A percentile compares a stretch with the other conserved stretches of the same genome.
phyloP scores from a whole-genome alignment of 768 basidiomycete species.

The Collybia sordida region DNA sequence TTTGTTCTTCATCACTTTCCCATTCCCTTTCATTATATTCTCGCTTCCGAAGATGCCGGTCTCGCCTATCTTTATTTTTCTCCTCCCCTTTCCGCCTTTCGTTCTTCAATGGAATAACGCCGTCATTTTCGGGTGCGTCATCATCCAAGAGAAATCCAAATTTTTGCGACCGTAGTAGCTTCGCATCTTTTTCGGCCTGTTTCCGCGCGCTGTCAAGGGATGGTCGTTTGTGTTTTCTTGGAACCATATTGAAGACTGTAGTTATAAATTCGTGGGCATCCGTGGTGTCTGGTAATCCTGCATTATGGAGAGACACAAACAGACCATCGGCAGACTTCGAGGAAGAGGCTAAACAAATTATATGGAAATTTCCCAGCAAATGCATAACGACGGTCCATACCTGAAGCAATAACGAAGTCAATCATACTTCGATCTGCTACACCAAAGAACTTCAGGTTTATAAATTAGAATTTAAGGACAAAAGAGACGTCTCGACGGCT shows the following conservation, averaged over 20 bases:
- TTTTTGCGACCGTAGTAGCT: conserved; percentile 64
- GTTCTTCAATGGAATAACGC: conserved; percentile 41
- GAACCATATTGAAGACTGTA: conserved; percentile 75
- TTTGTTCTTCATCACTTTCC: conserved; percentile 90
- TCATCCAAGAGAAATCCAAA: conserved; percentile 88
- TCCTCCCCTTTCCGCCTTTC: conserved; percentile 47
- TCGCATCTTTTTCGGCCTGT: conserved; percentile 76
- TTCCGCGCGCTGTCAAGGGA: conserved; percentile 45
- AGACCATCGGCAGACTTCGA: conserved; percentile 80
- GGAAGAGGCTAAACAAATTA: conserved; percentile 57
- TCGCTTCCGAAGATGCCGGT: conserved; percentile 73
- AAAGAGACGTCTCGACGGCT: conserved; percentile 18
- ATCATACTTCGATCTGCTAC: conserved; percentile 82
- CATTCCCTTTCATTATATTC: conserved; percentile 82
- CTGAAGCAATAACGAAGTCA: conserved; percentile 86
- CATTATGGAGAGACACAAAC: conserved; percentile 69
- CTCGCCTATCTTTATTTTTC: conserved; percentile 49
- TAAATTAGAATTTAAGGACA: conserved; percentile 1
- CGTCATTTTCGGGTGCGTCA: conserved; percentile 38
- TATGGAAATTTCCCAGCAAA: conserved; percentile 5
- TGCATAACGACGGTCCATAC: conserved; percentile 35
- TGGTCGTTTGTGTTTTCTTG: conserved; percentile 70
- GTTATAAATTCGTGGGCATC: conserved; percentile 79
- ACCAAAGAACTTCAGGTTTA: conserved; percentile 64
- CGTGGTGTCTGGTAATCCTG: conserved; percentile 80